Evolutionary conservation across 78 protist species (phyloP), one percentile per base, ranked within the genome.

Genomic region (Polysphondylium violaceum): DNA sequence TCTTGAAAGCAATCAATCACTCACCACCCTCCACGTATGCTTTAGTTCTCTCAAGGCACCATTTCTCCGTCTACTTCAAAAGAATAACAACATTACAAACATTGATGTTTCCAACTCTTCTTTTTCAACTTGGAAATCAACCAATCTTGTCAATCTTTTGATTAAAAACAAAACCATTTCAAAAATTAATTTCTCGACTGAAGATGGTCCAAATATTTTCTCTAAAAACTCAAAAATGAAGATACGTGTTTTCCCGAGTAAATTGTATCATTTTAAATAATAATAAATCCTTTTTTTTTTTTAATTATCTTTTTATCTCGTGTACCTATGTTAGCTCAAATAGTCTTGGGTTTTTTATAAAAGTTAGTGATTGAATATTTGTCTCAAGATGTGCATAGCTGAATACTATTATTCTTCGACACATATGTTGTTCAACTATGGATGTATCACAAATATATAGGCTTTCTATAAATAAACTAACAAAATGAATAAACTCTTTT

Each of bases 61-160:
- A 14, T 76, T 76, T 31, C 55, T 76, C 14, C 33, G 65, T 29
- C 33, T 76, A 16, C 38, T 76, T 29, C 86, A 76, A 29, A 60
- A 36, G 16, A 76, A 76, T 43, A 53, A 76, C 8, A 19, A 71
- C 1, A 9, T 76, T 2, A 76, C 86, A 23, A 33, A 23, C 25
- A 23, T 76, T 16, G 86, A 76, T 11, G 51, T 76, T 14, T 76
- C 86, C n/a, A 38, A 76, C 47, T 76, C 86, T 76, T 23, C 38
- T 27, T 76, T 56, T 44, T 50, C 59, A 25, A 40, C 29, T 69
- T 40, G 74, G 53, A 74, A 58, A 58, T 35, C 56, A 38, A 16
- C 33, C 12, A 27, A 55, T 17, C 36, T 63, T 0, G 64, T 59
- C 3, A 67, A 67, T 23, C 33, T 53, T 40, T n/a, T 67, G 12